Base-by-base conservation (phyloP, 345 rosid species). In the Populus tremula region DNA sequence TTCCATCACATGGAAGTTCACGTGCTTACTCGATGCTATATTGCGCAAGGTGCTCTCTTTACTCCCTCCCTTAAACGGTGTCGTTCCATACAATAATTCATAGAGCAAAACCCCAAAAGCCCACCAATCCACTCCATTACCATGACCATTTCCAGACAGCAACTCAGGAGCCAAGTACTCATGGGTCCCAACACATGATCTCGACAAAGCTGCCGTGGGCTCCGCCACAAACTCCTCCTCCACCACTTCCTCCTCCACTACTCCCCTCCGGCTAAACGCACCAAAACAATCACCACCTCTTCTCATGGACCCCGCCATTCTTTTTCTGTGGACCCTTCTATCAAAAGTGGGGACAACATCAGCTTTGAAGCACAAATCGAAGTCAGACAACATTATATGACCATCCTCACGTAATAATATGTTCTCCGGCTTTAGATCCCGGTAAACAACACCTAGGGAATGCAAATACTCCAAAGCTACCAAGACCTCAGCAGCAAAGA, bases 81-180 rank as follows among this genome's bases (percentile, higher is more conserved):
- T 93, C 21, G 84, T 85, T 1, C 99, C 96, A 78, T 96, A 92
- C 3, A 96, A 76, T 84, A 93, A 86, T 84, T 96, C 99, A 87
- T 93, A 93, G 71, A 93, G 66, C 79, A 96, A 89, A 18, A 96
- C 82, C 13, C 99, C 99, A 3, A 87, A 78, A 35, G 99, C 88
- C 99, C 98, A 96, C 99, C 99, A 96, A 81, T 96, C 99, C 70
- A 96, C 98, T 0, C 97, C 96, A 66, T 87, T 96, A 0, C 98
- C 97, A 38, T 96, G 99, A 82, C 94, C 89, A 65, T 94, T 91
- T 38, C 97, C 98, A 0, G 99, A 89, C 5, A 98, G 91, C 4
- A 96, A 94, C 70, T 96, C 99, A 5, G 99, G 99, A 2, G 99
- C 91, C 64, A 96, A 90, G 77, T 93, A 96, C 74, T 96, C 98